A percentile compares a stretch with the other conserved stretches of the same genome.
Conservation (phyloP, 2,329 filamentous ascomycete genomes). For the Calonectria montana region DNA sequence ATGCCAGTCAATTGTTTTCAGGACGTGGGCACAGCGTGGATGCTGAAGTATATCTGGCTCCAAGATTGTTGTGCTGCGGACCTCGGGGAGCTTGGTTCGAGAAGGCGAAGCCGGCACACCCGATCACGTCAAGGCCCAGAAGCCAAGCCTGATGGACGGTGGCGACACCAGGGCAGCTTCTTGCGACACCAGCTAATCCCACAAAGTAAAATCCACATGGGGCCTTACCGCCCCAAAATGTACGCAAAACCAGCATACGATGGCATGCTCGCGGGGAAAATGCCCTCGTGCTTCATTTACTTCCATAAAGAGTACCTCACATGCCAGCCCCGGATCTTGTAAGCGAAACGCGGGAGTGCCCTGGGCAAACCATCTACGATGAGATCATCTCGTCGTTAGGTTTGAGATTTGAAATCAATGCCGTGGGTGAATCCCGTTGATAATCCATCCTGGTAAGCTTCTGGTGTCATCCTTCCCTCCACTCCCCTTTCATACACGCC, state of each 20-base stretch:
- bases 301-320: constrained; percentile 24
- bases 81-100: not conserved
- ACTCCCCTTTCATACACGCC: constrained; percentile 10
- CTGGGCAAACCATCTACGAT: constrained; percentile 20
- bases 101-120: not conserved
- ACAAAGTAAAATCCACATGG: constrained; percentile 1
- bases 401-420: constrained; percentile 13
- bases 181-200: constrained; percentile 21
- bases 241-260: constrained; percentile 36
- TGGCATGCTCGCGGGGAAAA: constrained; percentile 42
- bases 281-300: constrained; percentile 34
- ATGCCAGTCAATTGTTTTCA: not conserved
- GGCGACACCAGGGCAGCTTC: constrained; percentile 21
- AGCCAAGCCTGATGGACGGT: constrained; percentile 19
- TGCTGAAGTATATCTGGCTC: not conserved
- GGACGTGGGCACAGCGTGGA: not conserved
- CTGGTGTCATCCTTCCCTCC: not conserved
- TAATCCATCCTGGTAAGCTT: constrained; percentile 22
- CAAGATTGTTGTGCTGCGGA: not conserved
- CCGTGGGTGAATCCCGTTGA: constrained; percentile 21
- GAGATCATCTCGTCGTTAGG: constrained; percentile 29
- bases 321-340: constrained; percentile 19
- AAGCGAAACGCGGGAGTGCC: constrained; percentile 5
- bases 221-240: constrained; percentile 12
- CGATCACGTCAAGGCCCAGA: constrained; percentile 15